phyloP scores from a whole-genome alignment of 805 yeast genomes.

The Saturnispora gosingensis region DNA sequence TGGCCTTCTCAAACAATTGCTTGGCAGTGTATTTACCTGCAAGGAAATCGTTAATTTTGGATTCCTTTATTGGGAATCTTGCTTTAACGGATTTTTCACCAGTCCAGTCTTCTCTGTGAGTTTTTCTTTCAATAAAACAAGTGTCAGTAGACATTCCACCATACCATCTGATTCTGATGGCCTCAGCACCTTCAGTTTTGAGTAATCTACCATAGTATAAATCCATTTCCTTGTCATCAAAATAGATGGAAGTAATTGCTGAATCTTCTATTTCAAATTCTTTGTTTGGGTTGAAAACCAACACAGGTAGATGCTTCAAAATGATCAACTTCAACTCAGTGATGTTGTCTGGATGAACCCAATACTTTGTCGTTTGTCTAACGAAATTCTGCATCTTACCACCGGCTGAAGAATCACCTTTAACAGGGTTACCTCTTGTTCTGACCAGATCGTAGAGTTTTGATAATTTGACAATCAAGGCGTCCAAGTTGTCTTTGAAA shows the following conservation, averaged over 20 bases:
- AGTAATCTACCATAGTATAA: conserved; percentile 88
- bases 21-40: conserved; percentile 77
- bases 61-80: conserved; percentile 86
- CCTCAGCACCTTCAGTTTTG: conserved; percentile 98
- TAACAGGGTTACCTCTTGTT: conserved; percentile 90
- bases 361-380: conserved; percentile 95
- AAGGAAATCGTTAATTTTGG: conserved; percentile 76
- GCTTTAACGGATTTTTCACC: conserved; percentile 99
- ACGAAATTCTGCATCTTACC: conserved; percentile 97
- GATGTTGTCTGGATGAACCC: conserved; percentile 99
- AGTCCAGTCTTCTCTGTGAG: conserved; percentile 99
- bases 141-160: conserved; percentile 95
- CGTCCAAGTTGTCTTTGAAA: conserved; percentile 90
- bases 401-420: conserved; percentile 96
- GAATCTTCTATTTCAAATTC: conserved; percentile 92
- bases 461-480: conserved; percentile 79
- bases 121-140: conserved; percentile 92
- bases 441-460: conserved; percentile 85
- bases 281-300: conserved; percentile 92
- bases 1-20: conserved; percentile 85
- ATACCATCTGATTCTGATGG: conserved; percentile 96
- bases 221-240: conserved; percentile 83
- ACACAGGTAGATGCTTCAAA: conserved; percentile 90
- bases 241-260: conserved; percentile 95
- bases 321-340: conserved; percentile 90